These are phyloP conservation scores for Chamaecyparis obtusa DNA, from an alignment of 75 land plant genomes.

Conservation along the genomic window DNA sequence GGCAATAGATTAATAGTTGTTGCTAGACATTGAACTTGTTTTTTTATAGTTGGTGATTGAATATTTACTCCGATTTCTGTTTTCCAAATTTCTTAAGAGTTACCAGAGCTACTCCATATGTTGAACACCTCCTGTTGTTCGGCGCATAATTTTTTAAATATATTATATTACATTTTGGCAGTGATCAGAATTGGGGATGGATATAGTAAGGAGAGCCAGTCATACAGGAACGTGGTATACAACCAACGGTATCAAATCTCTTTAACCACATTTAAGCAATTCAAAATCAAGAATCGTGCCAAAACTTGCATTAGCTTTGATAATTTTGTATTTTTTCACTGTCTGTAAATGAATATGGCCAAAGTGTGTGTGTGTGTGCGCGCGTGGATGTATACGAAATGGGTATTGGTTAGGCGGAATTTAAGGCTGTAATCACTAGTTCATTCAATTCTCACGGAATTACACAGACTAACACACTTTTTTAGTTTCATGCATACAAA, in stretches of 20 bases:
- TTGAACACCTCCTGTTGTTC: too few species aligned
- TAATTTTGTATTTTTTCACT: too few species aligned
- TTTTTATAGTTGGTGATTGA: too few species aligned
- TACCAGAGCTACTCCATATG: too few species aligned
- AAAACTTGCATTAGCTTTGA: neutral
- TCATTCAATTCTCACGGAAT: neutral
- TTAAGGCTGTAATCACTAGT: neutral
- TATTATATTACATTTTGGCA: too few species aligned
- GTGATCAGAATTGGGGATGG: neutral
- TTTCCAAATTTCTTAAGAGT: too few species aligned
- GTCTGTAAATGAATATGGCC: neutral
- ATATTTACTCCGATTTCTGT: too few species aligned
- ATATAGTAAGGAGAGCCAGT: conserved; percentile 19
- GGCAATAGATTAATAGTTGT: too few species aligned
- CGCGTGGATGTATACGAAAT: neutral
- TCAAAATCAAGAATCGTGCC: neutral
- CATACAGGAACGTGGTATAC: conserved; percentile 53
- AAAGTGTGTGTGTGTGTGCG: too few species aligned
- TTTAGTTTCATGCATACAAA: neutral
- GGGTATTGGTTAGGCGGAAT: neutral
- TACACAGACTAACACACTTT: neutral
- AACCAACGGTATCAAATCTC: conserved; percentile 20
- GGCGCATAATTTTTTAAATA: too few species aligned
- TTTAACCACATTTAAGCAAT: neutral
- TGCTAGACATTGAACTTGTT: too few species aligned